Evolutionary conservation across 192 early-diverging fungal genomes (phyloP).

Genomic region (Phlyctochytrium bullatum): DNA sequence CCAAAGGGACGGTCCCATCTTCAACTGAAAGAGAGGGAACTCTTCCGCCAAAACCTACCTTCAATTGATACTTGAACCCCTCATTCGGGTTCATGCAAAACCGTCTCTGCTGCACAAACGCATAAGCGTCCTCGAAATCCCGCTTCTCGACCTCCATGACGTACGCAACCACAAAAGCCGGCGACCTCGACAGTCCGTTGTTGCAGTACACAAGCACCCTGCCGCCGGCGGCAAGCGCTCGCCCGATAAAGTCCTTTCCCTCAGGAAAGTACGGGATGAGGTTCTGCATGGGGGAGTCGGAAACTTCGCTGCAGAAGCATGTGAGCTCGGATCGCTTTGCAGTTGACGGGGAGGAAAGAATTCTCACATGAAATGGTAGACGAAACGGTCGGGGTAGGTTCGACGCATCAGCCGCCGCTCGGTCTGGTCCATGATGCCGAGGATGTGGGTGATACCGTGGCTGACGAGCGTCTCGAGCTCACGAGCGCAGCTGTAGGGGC

Average conservation of each 20-base stretch:
- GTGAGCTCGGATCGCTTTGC: not conserved
- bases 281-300: conserved; percentile 77
- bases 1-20: not conserved
- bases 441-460: conserved; percentile 70
- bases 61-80: conserved; percentile 76
- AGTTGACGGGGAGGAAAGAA: not conserved
- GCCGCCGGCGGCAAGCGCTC: conserved; percentile 29
- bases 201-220: conserved; percentile 51
- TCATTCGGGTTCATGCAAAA: conserved; percentile 87
- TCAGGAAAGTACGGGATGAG: conserved; percentile 76
- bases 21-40: not conserved
- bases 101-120: conserved; percentile 79
- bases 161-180: conserved; percentile 86
- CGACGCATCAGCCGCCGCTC: conserved; percentile 63
- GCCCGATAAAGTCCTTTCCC: conserved; percentile 55
- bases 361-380: conserved; percentile 62
- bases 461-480: conserved; percentile 53
- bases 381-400: conserved; percentile 52
- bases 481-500: conserved; percentile 72
- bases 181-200: conserved; percentile 78
- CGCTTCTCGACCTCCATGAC: conserved; percentile 73
- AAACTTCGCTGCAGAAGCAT: conserved; percentile 51
- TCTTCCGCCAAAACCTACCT: conserved; percentile 47
- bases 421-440: conserved; percentile 69
- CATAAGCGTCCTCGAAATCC: conserved; percentile 68